These are phyloP conservation scores for Ceratobasidium sp. DNA, from an alignment of 1,284 basidiomycete genomes.

Conservation along the genomic window DNA sequence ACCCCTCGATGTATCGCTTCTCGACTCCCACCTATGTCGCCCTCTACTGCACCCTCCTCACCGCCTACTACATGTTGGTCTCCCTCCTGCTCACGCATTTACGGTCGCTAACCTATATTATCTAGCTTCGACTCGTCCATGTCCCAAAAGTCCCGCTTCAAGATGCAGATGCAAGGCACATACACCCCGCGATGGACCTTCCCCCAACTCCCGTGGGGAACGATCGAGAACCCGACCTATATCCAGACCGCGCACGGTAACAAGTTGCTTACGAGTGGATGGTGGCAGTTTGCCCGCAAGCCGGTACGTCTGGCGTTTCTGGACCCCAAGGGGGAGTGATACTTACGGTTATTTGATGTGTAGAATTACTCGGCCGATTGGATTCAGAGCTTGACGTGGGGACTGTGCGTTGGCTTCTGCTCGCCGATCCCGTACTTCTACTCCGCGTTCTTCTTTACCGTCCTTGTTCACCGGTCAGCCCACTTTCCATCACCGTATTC, in stretches of 20 bases:
- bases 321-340: neutral
- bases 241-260: constrained; percentile 97
- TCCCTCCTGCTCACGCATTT: neutral
- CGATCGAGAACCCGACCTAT: constrained; percentile 89
- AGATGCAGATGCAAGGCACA: constrained; percentile 95
- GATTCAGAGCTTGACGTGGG: constrained; percentile 93
- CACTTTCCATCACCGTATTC: neutral
- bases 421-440: constrained; percentile 96
- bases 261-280: constrained; percentile 85
- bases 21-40: constrained; percentile 80
- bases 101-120: constrained; percentile 49
- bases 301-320: constrained; percentile 66
- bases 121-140: constrained; percentile 91
- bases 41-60: constrained; percentile 81
- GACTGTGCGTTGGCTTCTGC: constrained; percentile 83
- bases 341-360: neutral
- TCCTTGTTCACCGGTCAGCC: constrained; percentile 75
- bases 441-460: constrained; percentile 91
- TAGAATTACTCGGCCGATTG: constrained; percentile 91
- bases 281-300: constrained; percentile 93
- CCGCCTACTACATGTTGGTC: constrained; percentile 86
- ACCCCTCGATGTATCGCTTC: constrained; percentile 90
- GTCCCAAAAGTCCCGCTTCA: constrained; percentile 98
- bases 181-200: constrained; percentile 90
- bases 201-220: constrained; percentile 91